Percentiles rank a stretch among this genome's conserved stretches.
Evolutionary conservation across 169 alveolate species (phyloP).

Genomic region (Plasmodium blacklocki): DNA sequence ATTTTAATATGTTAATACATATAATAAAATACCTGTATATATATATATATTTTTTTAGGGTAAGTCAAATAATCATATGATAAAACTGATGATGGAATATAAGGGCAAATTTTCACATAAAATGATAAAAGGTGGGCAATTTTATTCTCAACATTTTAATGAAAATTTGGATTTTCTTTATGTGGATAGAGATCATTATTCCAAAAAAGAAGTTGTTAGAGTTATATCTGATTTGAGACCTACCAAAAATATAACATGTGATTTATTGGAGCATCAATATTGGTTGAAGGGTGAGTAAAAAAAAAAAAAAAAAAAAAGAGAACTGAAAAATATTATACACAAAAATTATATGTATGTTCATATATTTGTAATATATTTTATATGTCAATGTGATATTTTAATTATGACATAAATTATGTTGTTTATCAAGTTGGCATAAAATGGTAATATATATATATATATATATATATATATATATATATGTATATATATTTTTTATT

Average conservation of each 20-base stretch:
- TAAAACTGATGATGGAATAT: conserved; percentile 94
- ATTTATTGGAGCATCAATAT: conserved; percentile 85
- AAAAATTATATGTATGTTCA: neutral
- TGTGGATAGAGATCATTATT: conserved; percentile 85
- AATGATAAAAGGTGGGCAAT: conserved; percentile 92
- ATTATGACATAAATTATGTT: too few relatives aligned
- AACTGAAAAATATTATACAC: neutral
- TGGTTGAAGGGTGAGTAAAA: conserved; percentile 79
- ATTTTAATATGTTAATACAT: conserved; percentile 37
- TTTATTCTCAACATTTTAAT: conserved; percentile 90
- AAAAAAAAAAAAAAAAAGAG: conserved; percentile 1
- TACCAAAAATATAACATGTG: conserved; percentile 86
- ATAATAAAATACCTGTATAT: conserved; percentile 38
- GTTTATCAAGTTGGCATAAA: too few relatives aligned
- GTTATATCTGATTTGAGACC: conserved; percentile 87
- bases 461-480: neutral
- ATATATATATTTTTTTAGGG: conserved; percentile 84
- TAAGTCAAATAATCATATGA: conserved; percentile 96
- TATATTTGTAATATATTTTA: neutral
- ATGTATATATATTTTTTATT: neutral
- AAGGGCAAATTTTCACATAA: conserved; percentile 95
- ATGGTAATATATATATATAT: neutral
- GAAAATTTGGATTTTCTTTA: conserved; percentile 86
- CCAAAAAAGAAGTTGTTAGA: conserved; percentile 86
- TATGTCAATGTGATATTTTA: too few relatives aligned